Base-by-base conservation (phyloP, 2,329 filamentous ascomycete genomes). In the Pezicula radicicola region DNA sequence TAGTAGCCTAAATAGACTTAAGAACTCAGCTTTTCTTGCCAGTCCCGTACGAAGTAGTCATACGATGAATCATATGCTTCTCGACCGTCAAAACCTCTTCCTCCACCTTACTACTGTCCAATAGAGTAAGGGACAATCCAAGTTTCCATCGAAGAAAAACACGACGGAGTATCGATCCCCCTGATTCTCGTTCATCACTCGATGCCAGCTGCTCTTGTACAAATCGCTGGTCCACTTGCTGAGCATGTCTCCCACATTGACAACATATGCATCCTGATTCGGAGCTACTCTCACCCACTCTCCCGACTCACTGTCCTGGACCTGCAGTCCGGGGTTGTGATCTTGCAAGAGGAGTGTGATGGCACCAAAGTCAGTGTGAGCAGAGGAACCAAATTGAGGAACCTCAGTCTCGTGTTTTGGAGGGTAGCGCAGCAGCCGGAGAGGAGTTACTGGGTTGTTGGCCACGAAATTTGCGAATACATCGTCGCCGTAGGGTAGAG, bases 311-410 rank as follows among this genome's bases (percentile, higher is more conserved):
- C n/a, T n/a, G 52, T 79, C 69, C 55, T 72, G 70, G 4, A 80
- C 76, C 55, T 81, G 68, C 2, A 81, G 68, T 0, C 76, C 78
- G 5, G 36, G 12, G 18, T 39, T 5, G 3, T 66, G 63, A 52
- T 76, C 75, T 55, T 79, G 77, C 13, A 79, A 68, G n/a, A 81
- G 70, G 39, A 80, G 65, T 1, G 78, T 81, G 30, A 80, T 70
- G 33, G 72, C 71, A 3, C 76, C 75, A 55, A 76, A 80, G 58
- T 78, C 78, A 0, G 74, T 78, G 57, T 78, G 78, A 2, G 72
- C 75, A 1, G 75, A 75, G 4, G 36, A 15, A 12, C 36, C 36
- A 6, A 39, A 18, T 12, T 39, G 13, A 5, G 18, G 13, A 4
- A 5, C 5, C 15, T 39, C 5, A 6, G 5, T 12, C 6, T 4